A percentile compares a stretch with the other conserved stretches of the same genome.
These are phyloP conservation scores for Periglandula ipomoeae DNA, from an alignment of 2,329 filamentous ascomycete genomes.

Conservation along the genomic window DNA sequence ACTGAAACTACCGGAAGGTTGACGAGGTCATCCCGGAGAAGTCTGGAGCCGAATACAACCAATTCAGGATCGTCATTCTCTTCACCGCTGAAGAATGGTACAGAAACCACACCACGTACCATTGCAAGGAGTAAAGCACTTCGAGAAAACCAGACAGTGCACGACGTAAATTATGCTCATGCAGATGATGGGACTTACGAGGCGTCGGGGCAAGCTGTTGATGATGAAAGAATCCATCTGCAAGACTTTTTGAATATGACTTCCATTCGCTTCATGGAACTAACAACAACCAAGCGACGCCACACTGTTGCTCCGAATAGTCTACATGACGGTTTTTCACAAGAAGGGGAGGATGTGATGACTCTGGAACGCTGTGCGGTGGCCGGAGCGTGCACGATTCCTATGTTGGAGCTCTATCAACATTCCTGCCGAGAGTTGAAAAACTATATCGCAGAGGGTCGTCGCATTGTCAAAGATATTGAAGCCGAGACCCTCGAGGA, in stretches of 20 bases:
- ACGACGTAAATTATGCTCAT: conserved; percentile 36
- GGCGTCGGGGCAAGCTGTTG: conserved; percentile 38
- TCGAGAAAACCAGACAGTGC: conserved; percentile 36
- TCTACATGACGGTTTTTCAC: conserved; percentile 31
- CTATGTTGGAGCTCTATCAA: conserved; percentile 89
- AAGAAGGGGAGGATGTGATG: conserved; percentile 38
- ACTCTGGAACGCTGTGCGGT: conserved; percentile 72
- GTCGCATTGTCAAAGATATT: conserved; percentile 81
- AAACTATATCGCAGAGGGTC: conserved; percentile 90
- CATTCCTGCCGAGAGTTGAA: conserved; percentile 94
- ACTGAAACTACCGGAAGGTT: conserved; percentile 56
- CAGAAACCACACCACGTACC: conserved; percentile 45
- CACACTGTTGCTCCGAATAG: conserved; percentile 62
- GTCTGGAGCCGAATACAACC: conserved; percentile 31
- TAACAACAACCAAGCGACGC: conserved; percentile 89
- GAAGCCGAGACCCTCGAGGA: conserved; percentile 82
- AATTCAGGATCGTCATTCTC: conserved; percentile 37
- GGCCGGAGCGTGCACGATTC: conserved; percentile 82
- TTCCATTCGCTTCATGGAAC: conserved; percentile 95
- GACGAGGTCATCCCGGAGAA: conserved; percentile 39
- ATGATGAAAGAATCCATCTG: conserved; percentile 60
- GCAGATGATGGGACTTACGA: conserved; percentile 29
- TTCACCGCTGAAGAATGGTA: conserved; percentile 33
- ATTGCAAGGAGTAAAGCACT: conserved; percentile 47
- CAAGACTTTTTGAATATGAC: conserved; percentile 94